These are phyloP conservation scores for Polytrichum formosum DNA, from an alignment of 225 moss, liverwort and hornwort genomes.

Conservation along the genomic window DNA sequence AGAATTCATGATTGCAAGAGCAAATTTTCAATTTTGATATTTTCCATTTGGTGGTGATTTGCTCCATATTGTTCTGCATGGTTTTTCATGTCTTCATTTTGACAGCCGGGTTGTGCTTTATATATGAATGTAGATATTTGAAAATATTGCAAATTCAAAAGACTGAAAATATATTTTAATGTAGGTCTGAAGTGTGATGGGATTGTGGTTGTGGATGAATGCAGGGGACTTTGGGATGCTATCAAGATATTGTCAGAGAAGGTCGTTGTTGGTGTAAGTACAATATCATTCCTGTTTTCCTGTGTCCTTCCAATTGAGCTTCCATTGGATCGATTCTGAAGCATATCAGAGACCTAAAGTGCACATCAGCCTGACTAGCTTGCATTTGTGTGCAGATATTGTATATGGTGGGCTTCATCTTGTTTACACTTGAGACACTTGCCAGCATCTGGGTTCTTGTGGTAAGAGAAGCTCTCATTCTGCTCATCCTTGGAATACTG, in stretches of 20 bases:
- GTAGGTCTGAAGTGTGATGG: neutral
- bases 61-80: slow-evolving; percentile 2
- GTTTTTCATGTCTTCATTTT: slow-evolving; percentile 4
- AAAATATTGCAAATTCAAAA: neutral
- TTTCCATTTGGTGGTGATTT: neutral
- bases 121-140: neutral
- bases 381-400: slow-evolving; percentile 52
- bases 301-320: neutral
- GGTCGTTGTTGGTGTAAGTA: slow-evolving; percentile 66
- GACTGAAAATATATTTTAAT: neutral
- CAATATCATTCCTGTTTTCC: neutral
- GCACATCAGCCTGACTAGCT: neutral
- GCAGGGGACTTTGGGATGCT: slow-evolving; percentile 72
- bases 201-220: slow-evolving; percentile 10
- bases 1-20: neutral
- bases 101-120: neutral
- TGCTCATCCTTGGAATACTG: too few species aligned
- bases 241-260: slow-evolving; percentile 52
- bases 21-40: neutral
- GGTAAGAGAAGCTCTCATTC: slow-evolving; percentile 31
- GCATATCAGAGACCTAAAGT: neutral
- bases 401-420: slow-evolving; percentile 67
- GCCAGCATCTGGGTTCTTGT: slow-evolving; percentile 68
- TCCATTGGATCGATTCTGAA: slow-evolving; percentile 4
- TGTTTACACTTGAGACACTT: slow-evolving; percentile 56